Evolutionary conservation across 805 yeast genomes (phyloP), one percentile per base, ranked within the genome.

Genomic region (Peterozyma toletana): DNA sequence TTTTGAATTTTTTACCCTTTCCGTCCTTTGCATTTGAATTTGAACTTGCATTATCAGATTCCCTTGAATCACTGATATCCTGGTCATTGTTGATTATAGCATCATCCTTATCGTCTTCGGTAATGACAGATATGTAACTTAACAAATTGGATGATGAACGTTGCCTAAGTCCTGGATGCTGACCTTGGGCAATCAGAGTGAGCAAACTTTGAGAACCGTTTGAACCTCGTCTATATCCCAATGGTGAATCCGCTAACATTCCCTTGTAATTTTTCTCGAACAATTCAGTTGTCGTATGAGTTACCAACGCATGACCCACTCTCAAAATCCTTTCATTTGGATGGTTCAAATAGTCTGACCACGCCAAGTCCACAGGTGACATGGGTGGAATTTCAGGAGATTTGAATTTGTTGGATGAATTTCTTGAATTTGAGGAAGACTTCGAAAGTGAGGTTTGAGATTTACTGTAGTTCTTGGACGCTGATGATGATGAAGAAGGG

Each of bases 221-320:
- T 1, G 60, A 50, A 0, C 58, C 46, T 30, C 68, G 66, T n/a
- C 66, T 59, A 35, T 64, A 63, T n/a, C 77, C 79, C 35, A 79
- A 58, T 0, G 86, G 85, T 1, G 83, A 68, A 48, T 80, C 84
- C 37, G 74, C 77, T 17, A 83, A 54, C 49, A 68, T 63, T 0
- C 86, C 86, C 50, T 67, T 73, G 47, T 71, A 68, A 46, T 70
- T 80, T 57, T 67, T 77, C 48, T 82, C 87, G 49, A 84, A 71
- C 0, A 47, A 39, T 5, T 73, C 80, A 0, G 78, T 73, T 2
- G 65, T 55, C 9, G 72, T 63, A 41, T 66, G 61, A 5, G 67
- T 60, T 1, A 75, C 73, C 34, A 66, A 63, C 3, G 79, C 70
- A 30, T 77, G 73, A 1, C 84, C 86, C 30, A 71, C 71, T 48